These are phyloP conservation scores for Setaria viridis DNA, from an alignment of 202 grass and related monocot species.

Conservation along the genomic window DNA sequence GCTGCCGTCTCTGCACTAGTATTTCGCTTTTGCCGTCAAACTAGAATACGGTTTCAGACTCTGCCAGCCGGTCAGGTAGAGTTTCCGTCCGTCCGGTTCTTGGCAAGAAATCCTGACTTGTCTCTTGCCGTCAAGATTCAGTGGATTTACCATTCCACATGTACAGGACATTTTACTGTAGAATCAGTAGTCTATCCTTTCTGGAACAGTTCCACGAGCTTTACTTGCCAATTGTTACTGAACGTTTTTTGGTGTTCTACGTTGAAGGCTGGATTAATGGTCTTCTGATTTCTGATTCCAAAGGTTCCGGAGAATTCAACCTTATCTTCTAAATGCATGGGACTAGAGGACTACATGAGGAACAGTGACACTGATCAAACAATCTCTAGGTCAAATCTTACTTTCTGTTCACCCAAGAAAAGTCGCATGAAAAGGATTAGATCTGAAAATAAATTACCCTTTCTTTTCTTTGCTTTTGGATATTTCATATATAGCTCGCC, in stretches of 20 bases:
- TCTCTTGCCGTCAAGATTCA: constrained; percentile 11
- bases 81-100: neutral
- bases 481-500: no score
- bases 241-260: neutral
- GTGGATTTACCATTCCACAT: neutral
- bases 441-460: no score
- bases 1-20: neutral
- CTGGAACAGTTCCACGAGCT: neutral
- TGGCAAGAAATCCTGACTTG: constrained; percentile 19
- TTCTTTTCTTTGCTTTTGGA: no score
- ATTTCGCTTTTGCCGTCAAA: neutral
- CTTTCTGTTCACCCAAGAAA: no score
- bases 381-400: no score
- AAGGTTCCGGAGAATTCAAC: neutral
- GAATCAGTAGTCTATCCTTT: neutral
- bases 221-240: neutral
- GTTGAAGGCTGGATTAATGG: neutral
- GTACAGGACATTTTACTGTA: neutral
- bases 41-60: neutral
- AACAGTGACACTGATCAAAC: no score
- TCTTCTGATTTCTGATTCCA: neutral
- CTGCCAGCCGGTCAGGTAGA: neutral
- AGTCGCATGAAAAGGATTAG: no score
- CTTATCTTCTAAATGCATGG: no score
- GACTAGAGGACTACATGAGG: no score